Conservation (phyloP, 2,329 filamentous ascomycete genomes). For the Diplodia intermedia region DNA sequence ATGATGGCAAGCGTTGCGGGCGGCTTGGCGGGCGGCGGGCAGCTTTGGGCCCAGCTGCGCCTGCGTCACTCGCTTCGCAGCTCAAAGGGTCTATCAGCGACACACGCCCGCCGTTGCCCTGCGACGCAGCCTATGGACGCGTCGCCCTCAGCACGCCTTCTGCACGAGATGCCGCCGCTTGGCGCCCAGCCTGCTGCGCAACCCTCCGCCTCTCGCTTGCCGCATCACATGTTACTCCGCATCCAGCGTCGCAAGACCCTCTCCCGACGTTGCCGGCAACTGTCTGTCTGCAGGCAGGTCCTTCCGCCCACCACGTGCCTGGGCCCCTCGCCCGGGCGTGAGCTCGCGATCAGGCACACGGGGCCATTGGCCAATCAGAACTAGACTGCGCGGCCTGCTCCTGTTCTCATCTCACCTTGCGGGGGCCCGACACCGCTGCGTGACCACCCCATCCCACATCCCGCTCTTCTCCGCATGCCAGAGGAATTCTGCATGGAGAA, state of each 20-base stretch:
- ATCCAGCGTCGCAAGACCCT: not conserved
- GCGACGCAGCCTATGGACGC: not conserved
- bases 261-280: constrained; percentile 4
- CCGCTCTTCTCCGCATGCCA: not conserved
- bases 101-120: not conserved
- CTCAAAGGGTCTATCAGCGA: not conserved
- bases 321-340: constrained; percentile 1
- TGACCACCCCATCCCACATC: not conserved
- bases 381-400: not conserved
- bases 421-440: not conserved
- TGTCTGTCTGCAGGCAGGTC: not conserved
- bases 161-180: not conserved
- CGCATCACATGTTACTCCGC: constrained; percentile 10
- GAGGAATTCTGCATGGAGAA: not conserved
- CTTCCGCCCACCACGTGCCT: not conserved
- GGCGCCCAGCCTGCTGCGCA: constrained; percentile 28
- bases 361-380: constrained; percentile 16
- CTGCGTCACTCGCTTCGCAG: not conserved
- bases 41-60: not conserved
- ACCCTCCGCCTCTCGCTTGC: constrained; percentile 10
- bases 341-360: not conserved
- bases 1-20: constrained; percentile 9
- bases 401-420: not conserved
- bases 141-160: not conserved
- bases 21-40: constrained; percentile 1